phyloP scores from a whole-genome alignment of 2,329 filamentous ascomycete species.

The Cladophialophora immunda region DNA sequence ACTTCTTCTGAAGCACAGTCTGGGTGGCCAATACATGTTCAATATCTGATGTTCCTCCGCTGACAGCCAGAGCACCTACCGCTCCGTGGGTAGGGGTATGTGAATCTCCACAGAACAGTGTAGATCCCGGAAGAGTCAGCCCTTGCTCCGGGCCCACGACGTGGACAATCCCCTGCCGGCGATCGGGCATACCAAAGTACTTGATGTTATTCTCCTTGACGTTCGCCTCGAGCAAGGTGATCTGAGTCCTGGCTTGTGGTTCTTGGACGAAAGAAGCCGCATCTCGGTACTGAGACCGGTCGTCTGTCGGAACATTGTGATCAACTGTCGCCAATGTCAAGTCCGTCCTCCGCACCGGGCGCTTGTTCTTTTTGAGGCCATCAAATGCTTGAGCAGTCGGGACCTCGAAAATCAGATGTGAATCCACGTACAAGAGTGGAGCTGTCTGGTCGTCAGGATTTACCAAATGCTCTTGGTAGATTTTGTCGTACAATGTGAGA shows the following conservation, averaged over 20 bases:
- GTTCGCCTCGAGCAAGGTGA: slow-evolving; percentile 93
- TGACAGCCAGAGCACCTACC: slow-evolving; percentile 91
- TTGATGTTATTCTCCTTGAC: slow-evolving; percentile 95
- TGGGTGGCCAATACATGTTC: slow-evolving; percentile 98
- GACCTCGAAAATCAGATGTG: slow-evolving; percentile 96
- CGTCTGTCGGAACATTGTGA: slow-evolving; percentile 94
- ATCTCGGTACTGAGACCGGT: slow-evolving; percentile 90
- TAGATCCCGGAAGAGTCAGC: slow-evolving; percentile 95
- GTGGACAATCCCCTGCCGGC: slow-evolving; percentile 96
- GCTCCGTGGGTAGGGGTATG: slow-evolving; percentile 97
- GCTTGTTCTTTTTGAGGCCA: slow-evolving; percentile 85
- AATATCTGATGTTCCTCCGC: slow-evolving; percentile 96
- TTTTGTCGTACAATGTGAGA: slow-evolving; percentile 26
- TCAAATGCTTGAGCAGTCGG: slow-evolving; percentile 99
- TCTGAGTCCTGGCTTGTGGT: slow-evolving; percentile 90
- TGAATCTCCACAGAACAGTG: slow-evolving; percentile 95
- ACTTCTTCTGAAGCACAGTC: slow-evolving; percentile 89
- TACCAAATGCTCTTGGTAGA: slow-evolving; percentile 25
- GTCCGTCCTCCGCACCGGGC: slow-evolving; percentile 88
- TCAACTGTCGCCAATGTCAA: slow-evolving; percentile 96
- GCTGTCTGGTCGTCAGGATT: slow-evolving; percentile 21
- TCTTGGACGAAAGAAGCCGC: slow-evolving; percentile 93
- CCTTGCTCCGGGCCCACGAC: slow-evolving; percentile 98
- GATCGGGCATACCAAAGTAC: slow-evolving; percentile 95
- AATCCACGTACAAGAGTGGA: slow-evolving; percentile 63